phyloP scores from a whole-genome alignment of 192 early-diverging fungal species.

The Powellomyces hirtus region DNA sequence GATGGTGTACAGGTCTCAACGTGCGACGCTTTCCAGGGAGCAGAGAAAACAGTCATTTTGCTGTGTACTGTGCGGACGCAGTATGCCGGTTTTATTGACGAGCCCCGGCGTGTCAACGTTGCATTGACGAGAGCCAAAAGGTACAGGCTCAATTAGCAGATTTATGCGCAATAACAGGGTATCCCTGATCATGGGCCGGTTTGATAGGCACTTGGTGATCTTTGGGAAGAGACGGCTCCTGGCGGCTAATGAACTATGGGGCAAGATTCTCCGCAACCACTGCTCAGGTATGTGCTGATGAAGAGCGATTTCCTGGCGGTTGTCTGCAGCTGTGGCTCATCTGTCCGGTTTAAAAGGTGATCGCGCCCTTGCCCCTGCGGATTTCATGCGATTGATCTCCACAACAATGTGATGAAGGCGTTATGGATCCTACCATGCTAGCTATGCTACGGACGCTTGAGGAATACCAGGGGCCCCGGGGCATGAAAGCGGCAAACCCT shows the following conservation, averaged over 20 bases:
- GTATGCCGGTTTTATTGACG: conserved; percentile 63
- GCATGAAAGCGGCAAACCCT: too few relatives aligned
- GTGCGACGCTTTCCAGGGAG: conserved; percentile 76
- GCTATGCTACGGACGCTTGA: too few relatives aligned
- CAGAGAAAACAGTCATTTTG: conserved; percentile 75
- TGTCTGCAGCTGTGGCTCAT: too few relatives aligned
- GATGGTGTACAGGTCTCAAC: conserved; percentile 54
- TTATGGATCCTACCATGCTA: too few relatives aligned
- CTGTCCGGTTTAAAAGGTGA: too few relatives aligned
- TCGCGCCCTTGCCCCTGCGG: too few relatives aligned
- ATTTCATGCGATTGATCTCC: too few relatives aligned
- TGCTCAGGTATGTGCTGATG: too few relatives aligned
- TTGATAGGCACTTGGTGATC: conserved; percentile 65
- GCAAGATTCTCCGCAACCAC: neutral
- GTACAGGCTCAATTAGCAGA: neutral
- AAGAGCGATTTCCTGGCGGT: too few relatives aligned
- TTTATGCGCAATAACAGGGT: neutral
- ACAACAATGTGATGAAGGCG: too few relatives aligned
- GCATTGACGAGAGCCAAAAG: conserved; percentile 70
- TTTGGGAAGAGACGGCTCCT: conserved; percentile 50
- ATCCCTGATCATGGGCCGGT: neutral
- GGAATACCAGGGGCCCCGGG: too few relatives aligned
- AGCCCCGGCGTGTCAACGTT: conserved; percentile 68
- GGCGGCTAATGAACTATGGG: conserved; percentile 13
- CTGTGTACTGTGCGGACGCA: conserved; percentile 63